Percentiles rank a stretch among this genome's conserved stretches.
phyloP scores from a whole-genome alignment of 441 rosid genomes.

The Gossypium lobatum region DNA sequence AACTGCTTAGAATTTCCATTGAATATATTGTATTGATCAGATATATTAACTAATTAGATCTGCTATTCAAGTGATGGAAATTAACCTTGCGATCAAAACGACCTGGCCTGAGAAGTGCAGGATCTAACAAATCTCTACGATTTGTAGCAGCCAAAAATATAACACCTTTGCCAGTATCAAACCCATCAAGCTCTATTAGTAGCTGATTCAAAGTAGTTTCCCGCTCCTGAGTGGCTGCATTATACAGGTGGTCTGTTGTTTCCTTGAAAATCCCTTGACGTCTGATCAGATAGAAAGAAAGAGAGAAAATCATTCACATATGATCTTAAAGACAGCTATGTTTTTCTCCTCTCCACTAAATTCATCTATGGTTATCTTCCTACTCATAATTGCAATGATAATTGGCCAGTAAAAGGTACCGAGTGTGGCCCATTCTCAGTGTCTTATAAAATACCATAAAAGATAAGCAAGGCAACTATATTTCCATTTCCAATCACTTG shows the following conservation, averaged over 20 bases:
- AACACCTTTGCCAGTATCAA: conserved; percentile 97
- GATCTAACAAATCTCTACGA: conserved; percentile 88
- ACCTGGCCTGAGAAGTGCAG: conserved; percentile 95
- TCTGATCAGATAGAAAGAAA: conserved; percentile 38
- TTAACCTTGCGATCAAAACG: conserved; percentile 96
- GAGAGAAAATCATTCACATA: conserved; percentile 3
- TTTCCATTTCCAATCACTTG: conserved; percentile 2
- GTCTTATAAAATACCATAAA: background rate
- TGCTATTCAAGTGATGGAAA: conserved; percentile 19
- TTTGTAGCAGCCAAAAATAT: conserved; percentile 94
- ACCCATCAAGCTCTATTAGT: conserved; percentile 95
- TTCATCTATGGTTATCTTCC: conserved; percentile 1
- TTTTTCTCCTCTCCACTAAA: background rate
- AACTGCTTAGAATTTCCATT: background rate
- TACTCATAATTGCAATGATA: background rate
- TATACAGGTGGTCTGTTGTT: conserved; percentile 64
- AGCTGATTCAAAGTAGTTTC: conserved; percentile 97
- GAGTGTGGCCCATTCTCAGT: background rate
- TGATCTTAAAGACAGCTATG: background rate
- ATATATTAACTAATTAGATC: background rate
- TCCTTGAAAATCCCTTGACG: conserved; percentile 91
- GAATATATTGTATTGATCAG: background rate
- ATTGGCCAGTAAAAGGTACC: background rate
- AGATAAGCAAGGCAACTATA: background rate
- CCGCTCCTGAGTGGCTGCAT: conserved; percentile 94